Evolutionary conservation across 2,329 filamentous ascomycete species (phyloP).

Genomic region (Alternaria postmessia): DNA sequence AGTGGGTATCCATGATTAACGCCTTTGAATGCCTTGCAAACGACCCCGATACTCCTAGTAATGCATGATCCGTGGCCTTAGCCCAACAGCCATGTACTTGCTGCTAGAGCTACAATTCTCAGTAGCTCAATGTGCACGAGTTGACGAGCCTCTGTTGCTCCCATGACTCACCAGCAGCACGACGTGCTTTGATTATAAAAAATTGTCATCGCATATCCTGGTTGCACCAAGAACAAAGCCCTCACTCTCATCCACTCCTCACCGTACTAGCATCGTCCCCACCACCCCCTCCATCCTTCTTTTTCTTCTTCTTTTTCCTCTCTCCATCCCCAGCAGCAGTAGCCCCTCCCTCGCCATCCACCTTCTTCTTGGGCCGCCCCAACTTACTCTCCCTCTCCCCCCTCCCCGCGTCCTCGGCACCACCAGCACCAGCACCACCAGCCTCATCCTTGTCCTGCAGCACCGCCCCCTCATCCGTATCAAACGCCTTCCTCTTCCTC

Average conservation of each 20-base stretch:
- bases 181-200: too few species aligned
- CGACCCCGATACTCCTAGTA: neutral
- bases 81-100: too few species aligned
- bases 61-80: rapidly evolving
- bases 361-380: slow-evolving; percentile 29
- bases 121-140: too few species aligned
- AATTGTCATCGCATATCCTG: too few species aligned
- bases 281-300: slow-evolving; percentile 22
- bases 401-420: slow-evolving; percentile 8
- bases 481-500: slow-evolving; percentile 78
- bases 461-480: slow-evolving; percentile 70
- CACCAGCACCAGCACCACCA: neutral
- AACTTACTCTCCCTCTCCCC: slow-evolving; percentile 12
- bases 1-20: neutral
- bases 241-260: slow-evolving; percentile 22
- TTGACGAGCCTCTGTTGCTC: too few species aligned
- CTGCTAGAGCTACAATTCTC: too few species aligned
- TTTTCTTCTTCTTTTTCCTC: slow-evolving; percentile 32
- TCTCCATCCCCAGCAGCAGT: slow-evolving; percentile 13
- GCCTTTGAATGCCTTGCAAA: neutral
- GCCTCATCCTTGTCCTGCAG: slow-evolving; percentile 47
- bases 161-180: too few species aligned
- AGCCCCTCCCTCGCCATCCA: slow-evolving; percentile 21
- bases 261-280: slow-evolving; percentile 32
- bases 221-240: too few species aligned